These are phyloP conservation scores for Penicillium palitans DNA, from an alignment of 2,329 filamentous ascomycete genomes.

Conservation along the genomic window DNA sequence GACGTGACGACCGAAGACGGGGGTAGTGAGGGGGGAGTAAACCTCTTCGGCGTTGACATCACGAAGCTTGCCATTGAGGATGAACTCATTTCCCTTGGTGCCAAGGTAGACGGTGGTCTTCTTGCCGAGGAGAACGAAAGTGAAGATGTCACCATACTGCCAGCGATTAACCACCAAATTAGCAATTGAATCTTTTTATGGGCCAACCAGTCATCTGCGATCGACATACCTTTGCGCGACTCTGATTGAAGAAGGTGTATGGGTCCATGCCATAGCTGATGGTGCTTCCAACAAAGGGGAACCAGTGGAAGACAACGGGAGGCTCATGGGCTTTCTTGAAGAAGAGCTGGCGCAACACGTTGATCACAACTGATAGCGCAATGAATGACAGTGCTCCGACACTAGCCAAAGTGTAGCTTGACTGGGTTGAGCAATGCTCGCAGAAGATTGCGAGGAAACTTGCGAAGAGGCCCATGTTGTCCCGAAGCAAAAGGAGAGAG, in stretches of 20 bases:
- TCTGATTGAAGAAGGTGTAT: conserved; percentile 63
- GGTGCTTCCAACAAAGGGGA: conserved; percentile 80
- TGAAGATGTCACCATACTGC: conserved; percentile 85
- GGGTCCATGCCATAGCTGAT: conserved; percentile 89
- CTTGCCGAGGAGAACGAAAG: conserved; percentile 82
- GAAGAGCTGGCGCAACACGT: conserved; percentile 76
- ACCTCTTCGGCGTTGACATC: conserved; percentile 90
- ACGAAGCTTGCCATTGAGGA: conserved; percentile 85
- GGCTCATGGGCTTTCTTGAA: conserved; percentile 81
- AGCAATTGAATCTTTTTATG: conserved; percentile 2
- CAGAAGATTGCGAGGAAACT: conserved; percentile 48
- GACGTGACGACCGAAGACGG: conserved; percentile 78
- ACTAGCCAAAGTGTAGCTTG: conserved; percentile 47
- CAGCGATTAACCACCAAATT: neutral
- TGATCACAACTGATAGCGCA: conserved; percentile 65
- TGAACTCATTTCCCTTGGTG: conserved; percentile 82
- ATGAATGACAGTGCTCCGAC: conserved; percentile 51
- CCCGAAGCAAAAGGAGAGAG: neutral
- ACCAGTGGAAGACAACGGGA: conserved; percentile 64
- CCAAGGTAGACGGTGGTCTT: conserved; percentile 86
- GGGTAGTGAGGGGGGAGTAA: conserved; percentile 72
- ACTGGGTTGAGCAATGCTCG: conserved; percentile 49
- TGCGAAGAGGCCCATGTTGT: conserved; percentile 54
- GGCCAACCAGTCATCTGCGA: neutral
- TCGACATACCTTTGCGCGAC: conserved; percentile 67